A percentile compares a stretch with the other conserved stretches of the same genome.
phyloP scores from a whole-genome alignment of 225 moss, liverwort and hornwort species.

The Neckera pumila region DNA sequence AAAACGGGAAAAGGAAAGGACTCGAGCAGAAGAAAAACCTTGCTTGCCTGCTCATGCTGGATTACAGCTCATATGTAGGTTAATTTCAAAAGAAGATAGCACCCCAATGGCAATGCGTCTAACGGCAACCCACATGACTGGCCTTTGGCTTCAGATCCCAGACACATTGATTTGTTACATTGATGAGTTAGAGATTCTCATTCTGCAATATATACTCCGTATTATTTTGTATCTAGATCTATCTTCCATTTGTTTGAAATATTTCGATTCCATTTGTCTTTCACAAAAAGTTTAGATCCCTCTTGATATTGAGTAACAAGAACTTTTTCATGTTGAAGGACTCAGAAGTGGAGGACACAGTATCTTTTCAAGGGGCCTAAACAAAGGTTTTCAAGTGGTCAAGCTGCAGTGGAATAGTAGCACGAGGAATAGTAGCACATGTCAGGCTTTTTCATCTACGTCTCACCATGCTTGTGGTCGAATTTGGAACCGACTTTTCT shows the following conservation, averaged over 20 bases:
- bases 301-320: background rate
- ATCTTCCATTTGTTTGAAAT: background rate
- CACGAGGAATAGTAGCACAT: too few species aligned
- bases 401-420: too few species aligned
- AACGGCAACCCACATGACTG: slow-evolving; percentile 56
- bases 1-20: background rate
- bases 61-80: slow-evolving; percentile 66
- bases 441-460: too few species aligned
- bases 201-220: slow-evolving; percentile 6
- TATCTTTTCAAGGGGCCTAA: too few species aligned
- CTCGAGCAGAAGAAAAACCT: background rate
- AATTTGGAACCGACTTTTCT: too few species aligned
- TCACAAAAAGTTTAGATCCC: background rate
- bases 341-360: too few species aligned
- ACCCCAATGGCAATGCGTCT: slow-evolving; percentile 49
- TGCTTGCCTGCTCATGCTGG: background rate
- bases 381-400: too few species aligned
- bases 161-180: slow-evolving; percentile 47
- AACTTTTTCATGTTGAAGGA: background rate
- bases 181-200: slow-evolving; percentile 45
- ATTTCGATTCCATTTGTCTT: background rate
- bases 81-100: slow-evolving; percentile 57
- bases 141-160: slow-evolving; percentile 78
- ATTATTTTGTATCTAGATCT: background rate
- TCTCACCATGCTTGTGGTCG: too few species aligned